Evolutionary conservation across 208 protist genomes (phyloP), one percentile per base, ranked within the genome.

Genomic region (Trypanosoma mega): DNA sequence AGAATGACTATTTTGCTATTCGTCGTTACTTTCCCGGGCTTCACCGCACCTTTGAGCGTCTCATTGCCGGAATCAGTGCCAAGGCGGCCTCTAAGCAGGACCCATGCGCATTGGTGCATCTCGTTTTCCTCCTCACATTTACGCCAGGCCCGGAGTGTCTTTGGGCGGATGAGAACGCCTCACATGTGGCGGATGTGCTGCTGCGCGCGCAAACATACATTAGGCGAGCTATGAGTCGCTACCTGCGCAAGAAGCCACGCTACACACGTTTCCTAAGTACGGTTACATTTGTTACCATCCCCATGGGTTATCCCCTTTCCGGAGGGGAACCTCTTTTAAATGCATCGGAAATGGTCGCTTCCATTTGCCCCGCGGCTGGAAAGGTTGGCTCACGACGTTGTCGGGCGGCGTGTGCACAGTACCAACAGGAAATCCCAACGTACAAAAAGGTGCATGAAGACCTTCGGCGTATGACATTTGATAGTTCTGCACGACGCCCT

Each of bases 291-390:
- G 34, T 68, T 21, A 33, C 18, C 27, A n/a, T 68, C 21, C 63
- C 63, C 3, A 55, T 68, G 39, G 63, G 63, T 27, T 61, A 54
- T 59, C 63, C 63, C 3, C 6, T 55, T 27, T 53, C 46, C 27
- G 6, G 21, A 23, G 12, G 1, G 14, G 31, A 26, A 36, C 0
- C 11, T 23, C 23, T 23, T 48, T 16, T 45, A 2, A 27, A 57
- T 39, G 31, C 29, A 20, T 20, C 3, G 8, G 30, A 63, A 34
- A 12, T 55, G 2, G 0, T 9, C 8, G 37, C 46, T 6, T 34
- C 0, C 3, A 11, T 57, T 14, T 70, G 54, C 51, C 11, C 20
- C 26, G 14, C 26, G 7, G 23, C 4, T 26, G 18, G 20, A 16
- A 30, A 24, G 26, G 36, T 51, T 5, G 2, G 14, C 20, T 21